Base-by-base conservation (phyloP, 345 rosid genomes). In the Atalantia buxifolia region DNA sequence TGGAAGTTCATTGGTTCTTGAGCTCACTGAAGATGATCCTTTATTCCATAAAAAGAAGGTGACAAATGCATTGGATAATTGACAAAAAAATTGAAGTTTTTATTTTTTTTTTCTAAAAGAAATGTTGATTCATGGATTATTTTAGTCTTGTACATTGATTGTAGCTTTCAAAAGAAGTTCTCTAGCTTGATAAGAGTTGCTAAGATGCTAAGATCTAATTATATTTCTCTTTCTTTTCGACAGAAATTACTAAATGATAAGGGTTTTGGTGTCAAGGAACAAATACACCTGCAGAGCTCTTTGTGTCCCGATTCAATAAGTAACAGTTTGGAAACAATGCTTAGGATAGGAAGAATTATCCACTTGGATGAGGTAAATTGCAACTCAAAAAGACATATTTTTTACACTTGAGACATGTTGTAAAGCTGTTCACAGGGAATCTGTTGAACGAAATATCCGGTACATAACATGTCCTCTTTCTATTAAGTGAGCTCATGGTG, bases 31-130 rank as follows among this genome's bases (percentile, higher is more conserved):
- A 80, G 78, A 70, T 83, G 97, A 89, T 78, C 90, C 92, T 18
- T 74, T 89, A 61, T 88, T 84, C 79, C 83, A 84, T 75, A 81
- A 88, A 71, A 92, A 92, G 87, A 88, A 90, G 95, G 94, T 92
- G 40, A 82, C 85, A 69, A 25, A 38, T 81, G 35, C 40, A 31
- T 40, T 4, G 35, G 30, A 57, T 24, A 33, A 27, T 2, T 57
- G 7, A 28, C 12, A 48, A 21, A 71, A 31, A 62, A 16, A 2
- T 45, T 45, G 21, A 36, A 75, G 5, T 0, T 30, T 66, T 59
- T 56, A 9, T 1, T 40, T 79, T 64, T 61, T 36, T 74, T 19
- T 25, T 66, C 38, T 59, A 38, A 9, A 62, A 24, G 16, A 36
- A 1, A 28, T 57, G 27, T 24, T 71, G 71, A 36, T 35, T 71